phyloP scores from a whole-genome alignment of 2,329 filamentous ascomycete species.

The Paecilomyces dactylethromorphus region DNA sequence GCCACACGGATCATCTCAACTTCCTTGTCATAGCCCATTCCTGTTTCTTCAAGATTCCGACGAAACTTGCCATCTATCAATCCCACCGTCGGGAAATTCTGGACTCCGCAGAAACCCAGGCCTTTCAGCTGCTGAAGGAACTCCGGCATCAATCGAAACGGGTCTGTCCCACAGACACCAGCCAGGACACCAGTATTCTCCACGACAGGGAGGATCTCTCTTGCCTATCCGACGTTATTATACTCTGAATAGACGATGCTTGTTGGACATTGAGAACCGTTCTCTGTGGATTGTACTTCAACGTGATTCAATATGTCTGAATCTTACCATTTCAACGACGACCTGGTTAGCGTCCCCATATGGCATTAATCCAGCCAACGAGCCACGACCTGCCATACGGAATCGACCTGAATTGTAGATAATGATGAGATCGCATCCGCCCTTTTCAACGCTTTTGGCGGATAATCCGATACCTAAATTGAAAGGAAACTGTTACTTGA shows the following conservation, averaged over 20 bases:
- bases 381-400: conserved; percentile 66
- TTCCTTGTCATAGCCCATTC: conserved; percentile 62
- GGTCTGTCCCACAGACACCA: conserved; percentile 65
- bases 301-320: background rate
- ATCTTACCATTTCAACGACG: conserved; percentile 58
- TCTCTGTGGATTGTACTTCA: background rate
- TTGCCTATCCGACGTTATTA: conserved; percentile 37
- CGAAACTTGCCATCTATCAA: conserved; percentile 64
- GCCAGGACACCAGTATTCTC: conserved; percentile 60
- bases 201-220: conserved; percentile 61
- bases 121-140: conserved; percentile 57
- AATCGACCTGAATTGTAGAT: conserved; percentile 68
- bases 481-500: background rate
- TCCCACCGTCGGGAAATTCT: conserved; percentile 69
- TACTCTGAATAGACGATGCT: background rate
- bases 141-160: conserved; percentile 55
- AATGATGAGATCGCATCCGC: conserved; percentile 63
- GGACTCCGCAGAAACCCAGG: conserved; percentile 61
- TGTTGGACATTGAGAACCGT: too few relatives aligned
- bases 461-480: conserved; percentile 58
- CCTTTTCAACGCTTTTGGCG: conserved; percentile 63
- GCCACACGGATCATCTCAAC: conserved; percentile 61
- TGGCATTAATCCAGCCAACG: conserved; percentile 63
- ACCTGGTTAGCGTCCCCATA: conserved; percentile 66
- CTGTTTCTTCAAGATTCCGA: conserved; percentile 63